Evolutionary conservation across 306 rosid genomes (phyloP).

Genomic region (Bauhinia variegata): DNA sequence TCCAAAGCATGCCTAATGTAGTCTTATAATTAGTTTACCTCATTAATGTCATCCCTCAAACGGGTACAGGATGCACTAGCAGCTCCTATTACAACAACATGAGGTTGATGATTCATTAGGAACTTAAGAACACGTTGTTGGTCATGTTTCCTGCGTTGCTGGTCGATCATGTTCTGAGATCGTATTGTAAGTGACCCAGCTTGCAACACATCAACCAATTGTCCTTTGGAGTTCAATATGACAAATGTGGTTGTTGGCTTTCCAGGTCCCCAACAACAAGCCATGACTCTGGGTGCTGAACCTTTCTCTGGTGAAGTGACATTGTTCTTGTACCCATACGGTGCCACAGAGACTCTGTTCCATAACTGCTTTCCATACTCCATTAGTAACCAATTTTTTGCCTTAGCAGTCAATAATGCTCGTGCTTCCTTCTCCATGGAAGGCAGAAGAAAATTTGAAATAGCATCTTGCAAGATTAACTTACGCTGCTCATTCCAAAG

Average conservation of each 20-base stretch:
- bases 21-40: conserved; percentile 40
- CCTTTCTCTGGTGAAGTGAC: conserved; percentile 26
- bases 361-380: conserved; percentile 50
- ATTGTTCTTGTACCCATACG: conserved; percentile 31
- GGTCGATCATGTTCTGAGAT: conserved; percentile 42
- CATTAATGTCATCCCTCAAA: conserved; percentile 51
- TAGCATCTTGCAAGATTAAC: conserved; percentile 43
- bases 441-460: conserved; percentile 48
- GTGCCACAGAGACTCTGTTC: conserved; percentile 49
- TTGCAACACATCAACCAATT: conserved; percentile 50
- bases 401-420: conserved; percentile 37
- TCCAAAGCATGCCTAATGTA: not conserved
- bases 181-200: conserved; percentile 49
- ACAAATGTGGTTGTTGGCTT: conserved; percentile 56
- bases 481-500: conserved; percentile 58
- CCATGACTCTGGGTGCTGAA: conserved; percentile 38
- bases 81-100: conserved; percentile 51
- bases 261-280: conserved; percentile 56
- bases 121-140: conserved; percentile 46
- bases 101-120: conserved; percentile 42
- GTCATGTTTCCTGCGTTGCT: conserved; percentile 51
- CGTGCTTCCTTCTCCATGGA: conserved; percentile 59
- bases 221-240: conserved; percentile 49
- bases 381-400: conserved; percentile 45
- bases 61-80: conserved; percentile 43